Base-by-base conservation (phyloP, 2,329 filamentous ascomycete species). In the Aspergillus japonicus region DNA sequence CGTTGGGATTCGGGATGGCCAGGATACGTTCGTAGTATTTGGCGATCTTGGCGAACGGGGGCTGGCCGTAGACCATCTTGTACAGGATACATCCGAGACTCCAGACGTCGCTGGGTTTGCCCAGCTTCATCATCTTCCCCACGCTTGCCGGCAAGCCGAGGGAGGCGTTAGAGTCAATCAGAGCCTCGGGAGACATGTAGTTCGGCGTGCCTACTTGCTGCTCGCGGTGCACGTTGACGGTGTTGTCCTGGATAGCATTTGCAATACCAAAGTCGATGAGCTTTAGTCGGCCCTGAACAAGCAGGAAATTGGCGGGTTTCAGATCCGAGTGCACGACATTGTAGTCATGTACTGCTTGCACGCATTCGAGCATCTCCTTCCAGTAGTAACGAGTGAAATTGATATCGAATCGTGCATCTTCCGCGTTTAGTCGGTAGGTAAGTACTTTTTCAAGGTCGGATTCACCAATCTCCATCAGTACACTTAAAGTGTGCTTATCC, bases 211-310 rank as follows among this genome's bases (percentile, higher is more conserved):
- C 95, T 63, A 98, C 88, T 77, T 98, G 92, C 11, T 89, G 91
- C 73, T 99, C 95, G 59, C 95, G 90, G 77, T 99, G 95, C 11
- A 99, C 93, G 68, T 99, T 99, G 75, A 97, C 90, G 0, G 95
- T 99, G 77, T 97, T 87, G 73, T 98, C 95, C 77, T 96, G 90
- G 69, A 99, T 99, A 53, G 95, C 93, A 71, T 97, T 96, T 59
- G 95, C 95, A 71, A 99, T 99, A 68, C 95, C 95, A 74, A 99
- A 99, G 77, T 99, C 95, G 71, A 99, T 99, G 58, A 99, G 85
- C 76, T 99, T 99, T 42, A 99, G 82, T 26, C 89, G 86, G 24
- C 95, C 95, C 71, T 92, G 87, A 19, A 96, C 92, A 21, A 98
- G 83, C 24, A 99, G 89, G 74, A 99, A 99, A 74, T 99, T 99